A percentile compares a stretch with the other conserved stretches of the same genome.
These are phyloP conservation scores for Pestalotiopsis sp. DNA, from an alignment of 2,329 filamentous ascomycete species.

Conservation along the genomic window DNA sequence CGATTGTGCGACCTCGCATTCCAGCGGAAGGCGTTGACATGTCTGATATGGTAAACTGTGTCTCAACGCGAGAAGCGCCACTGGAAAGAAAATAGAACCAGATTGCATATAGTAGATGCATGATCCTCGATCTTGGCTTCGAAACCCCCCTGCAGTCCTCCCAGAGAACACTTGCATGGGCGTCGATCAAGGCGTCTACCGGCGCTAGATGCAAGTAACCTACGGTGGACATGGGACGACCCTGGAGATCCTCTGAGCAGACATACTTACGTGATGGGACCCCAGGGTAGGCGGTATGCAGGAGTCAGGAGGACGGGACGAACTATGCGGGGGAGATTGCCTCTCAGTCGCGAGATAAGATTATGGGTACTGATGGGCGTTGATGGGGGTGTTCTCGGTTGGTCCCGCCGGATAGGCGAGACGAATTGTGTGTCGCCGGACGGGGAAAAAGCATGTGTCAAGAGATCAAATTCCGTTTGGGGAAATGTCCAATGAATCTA, in stretches of 20 bases:
- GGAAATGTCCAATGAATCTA: slow-evolving; percentile 8
- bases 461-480: background rate
- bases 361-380: background rate
- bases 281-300: background rate
- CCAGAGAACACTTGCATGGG: background rate
- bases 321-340: background rate
- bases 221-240: background rate
- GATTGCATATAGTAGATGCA: background rate
- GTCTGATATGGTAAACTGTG: background rate
- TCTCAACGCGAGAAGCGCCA: background rate
- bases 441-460: slow-evolving; percentile 6
- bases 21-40: background rate
- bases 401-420: background rate
- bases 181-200: background rate
- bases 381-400: background rate
- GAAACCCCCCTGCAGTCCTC: background rate
- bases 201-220: background rate
- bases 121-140: background rate
- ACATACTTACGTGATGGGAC: background rate
- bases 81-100: background rate
- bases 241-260: background rate
- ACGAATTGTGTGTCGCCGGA: background rate
- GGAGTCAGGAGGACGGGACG: background rate
- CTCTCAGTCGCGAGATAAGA: background rate
- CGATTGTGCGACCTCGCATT: background rate